Evolutionary conservation across 1,284 basidiomycete species (phyloP), one percentile per base, ranked within the genome.

Genomic region (Heimioporus punctisporus): DNA sequence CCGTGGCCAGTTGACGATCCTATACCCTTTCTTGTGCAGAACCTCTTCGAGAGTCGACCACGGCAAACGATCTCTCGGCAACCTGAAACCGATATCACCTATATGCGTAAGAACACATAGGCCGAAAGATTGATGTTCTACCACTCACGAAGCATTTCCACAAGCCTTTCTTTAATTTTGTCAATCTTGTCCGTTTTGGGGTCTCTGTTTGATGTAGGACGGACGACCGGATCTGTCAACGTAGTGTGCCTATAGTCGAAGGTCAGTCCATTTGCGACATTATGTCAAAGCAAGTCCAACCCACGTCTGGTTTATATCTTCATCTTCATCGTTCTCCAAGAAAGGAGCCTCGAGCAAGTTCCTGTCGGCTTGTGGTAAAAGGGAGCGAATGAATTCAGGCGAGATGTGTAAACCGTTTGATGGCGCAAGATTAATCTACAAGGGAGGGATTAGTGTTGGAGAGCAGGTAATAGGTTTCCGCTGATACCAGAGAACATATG

Each of bases 101-200:
- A 21, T 19, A 19, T 24, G 26, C 19, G 28, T 17, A n/a, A 10
- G n/a, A 5, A 7, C 21, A 14, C 15, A 6, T 17, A 25, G 28
- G 17, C 21, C 5, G 4, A n/a, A 10, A 4, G n/a, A n/a, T n/a
- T n/a, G n/a, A n/a, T n/a, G n/a, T n/a, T n/a, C n/a, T n/a, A n/a
- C n/a, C n/a, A n/a, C 48, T 31, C 48, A 50, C 48, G 48, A 43
- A 50, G 48, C 48, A 50, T 50, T 3, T 30, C 9, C 6, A 50
- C 19, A 3, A 50, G 48, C 6, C 12, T 41, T 23, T 25, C 17
- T 42, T 50, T 50, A 27, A 50, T 50, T 31, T 31, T 48, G 23
- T 48, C 26, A 9, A 41, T 28, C 39, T 48, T 34, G 14, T 26
- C 26, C 41, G 24, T 50, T 27, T 23, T 21, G 7, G 19, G 23